A percentile compares a stretch with the other conserved stretches of the same genome.
phyloP scores from a whole-genome alignment of 2,329 filamentous ascomycete genomes.

The Neofusicoccum sp. region DNA sequence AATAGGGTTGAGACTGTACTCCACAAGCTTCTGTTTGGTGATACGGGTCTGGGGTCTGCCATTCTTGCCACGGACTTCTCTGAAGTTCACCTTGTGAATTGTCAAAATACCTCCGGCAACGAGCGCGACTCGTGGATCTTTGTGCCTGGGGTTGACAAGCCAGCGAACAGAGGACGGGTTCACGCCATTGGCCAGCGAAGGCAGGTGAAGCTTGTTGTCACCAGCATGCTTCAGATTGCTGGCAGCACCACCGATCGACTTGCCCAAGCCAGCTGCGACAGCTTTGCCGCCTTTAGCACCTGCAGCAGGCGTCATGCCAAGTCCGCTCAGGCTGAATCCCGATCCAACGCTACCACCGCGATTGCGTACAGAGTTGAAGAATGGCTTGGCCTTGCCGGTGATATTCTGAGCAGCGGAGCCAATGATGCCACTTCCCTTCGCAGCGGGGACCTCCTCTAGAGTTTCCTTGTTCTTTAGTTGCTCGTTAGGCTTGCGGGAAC shows the following conservation, averaged over 20 bases:
- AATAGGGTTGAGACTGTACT: constrained; percentile 64
- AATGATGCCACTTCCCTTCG: constrained; percentile 13
- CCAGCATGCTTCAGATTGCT: constrained; percentile 69
- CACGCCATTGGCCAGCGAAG: constrained; percentile 53
- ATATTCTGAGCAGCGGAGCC: constrained; percentile 39
- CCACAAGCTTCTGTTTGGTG: constrained; percentile 60
- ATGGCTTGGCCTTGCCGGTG: constrained; percentile 43
- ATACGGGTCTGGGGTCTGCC: constrained; percentile 40
- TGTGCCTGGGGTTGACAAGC: constrained; percentile 56
- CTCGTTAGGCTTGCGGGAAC: constrained; percentile 31
- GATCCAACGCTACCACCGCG: constrained; percentile 28
- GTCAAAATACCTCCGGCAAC: constrained; percentile 66
- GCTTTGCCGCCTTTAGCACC: constrained; percentile 67
- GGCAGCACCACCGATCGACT: constrained; percentile 67
- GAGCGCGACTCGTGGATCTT: constrained; percentile 51
- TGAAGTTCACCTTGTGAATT: constrained; percentile 58
- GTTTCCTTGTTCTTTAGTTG: constrained; percentile 24
- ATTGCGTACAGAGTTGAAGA: constrained; percentile 37
- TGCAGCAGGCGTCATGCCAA: constrained; percentile 41
- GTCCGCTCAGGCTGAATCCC: constrained; percentile 33
- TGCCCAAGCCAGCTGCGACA: constrained; percentile 70
- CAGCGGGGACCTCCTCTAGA: background rate
- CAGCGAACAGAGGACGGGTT: constrained; percentile 63
- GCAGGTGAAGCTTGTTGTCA: constrained; percentile 71
- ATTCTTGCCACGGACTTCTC: constrained; percentile 42